Evolutionary conservation across 2,329 filamentous ascomycete genomes (phyloP).

Genomic region (Rutstroemia sp.): DNA sequence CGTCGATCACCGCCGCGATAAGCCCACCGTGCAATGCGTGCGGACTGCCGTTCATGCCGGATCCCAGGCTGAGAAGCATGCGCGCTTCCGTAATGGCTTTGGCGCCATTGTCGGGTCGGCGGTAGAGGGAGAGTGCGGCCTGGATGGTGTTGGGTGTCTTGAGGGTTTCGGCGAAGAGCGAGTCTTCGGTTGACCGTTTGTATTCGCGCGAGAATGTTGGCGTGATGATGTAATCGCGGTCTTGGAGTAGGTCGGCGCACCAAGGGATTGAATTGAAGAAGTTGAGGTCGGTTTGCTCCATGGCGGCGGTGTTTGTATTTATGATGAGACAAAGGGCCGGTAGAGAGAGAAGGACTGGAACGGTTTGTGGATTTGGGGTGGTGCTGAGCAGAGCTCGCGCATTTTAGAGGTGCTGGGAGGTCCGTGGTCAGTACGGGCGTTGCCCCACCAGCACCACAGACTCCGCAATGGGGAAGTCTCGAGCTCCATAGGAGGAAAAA

Average conservation of each 20-base stretch:
- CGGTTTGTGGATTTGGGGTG: no score
- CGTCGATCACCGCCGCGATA: conserved; percentile 50
- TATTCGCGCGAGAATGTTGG: conserved; percentile 33
- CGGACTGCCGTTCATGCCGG: conserved; percentile 46
- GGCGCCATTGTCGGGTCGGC: conserved; percentile 22
- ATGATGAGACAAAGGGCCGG: no score
- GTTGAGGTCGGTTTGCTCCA: conserved; percentile 17
- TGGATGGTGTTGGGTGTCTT: conserved; percentile 42
- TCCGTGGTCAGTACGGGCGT: no score
- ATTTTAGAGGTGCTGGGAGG: no score
- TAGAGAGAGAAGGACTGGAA: no score
- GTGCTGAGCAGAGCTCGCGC: no score
- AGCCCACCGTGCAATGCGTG: conserved; percentile 50
- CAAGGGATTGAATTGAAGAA: conserved; percentile 39
- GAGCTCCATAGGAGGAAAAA: no score
- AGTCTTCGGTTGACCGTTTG: conserved; percentile 39
- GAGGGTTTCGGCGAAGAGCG: conserved; percentile 45
- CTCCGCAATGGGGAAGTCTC: no score
- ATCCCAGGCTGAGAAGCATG: conserved; percentile 35
- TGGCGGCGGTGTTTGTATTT: not conserved
- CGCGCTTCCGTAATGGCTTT: conserved; percentile 13
- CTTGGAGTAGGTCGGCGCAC: conserved; percentile 38
- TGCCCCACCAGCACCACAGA: no score
- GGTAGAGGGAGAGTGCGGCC: conserved; percentile 37
- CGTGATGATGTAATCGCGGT: conserved; percentile 34